Evolutionary conservation across 257 asterid species (phyloP).

Genomic region (Gentiana macrophylla): DNA sequence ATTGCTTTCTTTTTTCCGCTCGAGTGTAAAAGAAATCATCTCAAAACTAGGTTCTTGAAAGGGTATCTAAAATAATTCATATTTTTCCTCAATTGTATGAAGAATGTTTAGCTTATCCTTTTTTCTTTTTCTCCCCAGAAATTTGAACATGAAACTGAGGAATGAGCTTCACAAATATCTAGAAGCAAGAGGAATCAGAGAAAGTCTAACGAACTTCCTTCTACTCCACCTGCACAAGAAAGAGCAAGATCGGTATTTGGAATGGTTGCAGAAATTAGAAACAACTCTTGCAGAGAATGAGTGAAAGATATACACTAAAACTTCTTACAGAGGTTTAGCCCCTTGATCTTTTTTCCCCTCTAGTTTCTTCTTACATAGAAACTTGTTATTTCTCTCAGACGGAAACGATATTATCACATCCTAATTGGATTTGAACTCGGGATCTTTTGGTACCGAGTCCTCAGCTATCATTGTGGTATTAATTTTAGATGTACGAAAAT

Average conservation of each 20-base stretch:
- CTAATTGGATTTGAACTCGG: no score
- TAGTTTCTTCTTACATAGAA: no score
- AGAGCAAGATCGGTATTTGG: conserved; percentile 68
- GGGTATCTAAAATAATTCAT: no score
- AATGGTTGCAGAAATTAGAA: conserved; percentile 69
- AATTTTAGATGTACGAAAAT: no score
- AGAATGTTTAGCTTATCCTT: background rate
- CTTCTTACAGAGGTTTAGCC: background rate
- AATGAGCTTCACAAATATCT: conserved; percentile 58
- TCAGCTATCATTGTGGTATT: no score
- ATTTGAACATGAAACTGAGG: conserved; percentile 51
- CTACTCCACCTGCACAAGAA: conserved; percentile 58
- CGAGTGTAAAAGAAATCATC: no score
- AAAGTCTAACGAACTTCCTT: conserved; percentile 46
- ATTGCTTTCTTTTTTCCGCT: no score
- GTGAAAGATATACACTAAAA: conserved; percentile 6
- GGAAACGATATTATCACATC: no score
- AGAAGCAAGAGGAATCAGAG: conserved; percentile 54
- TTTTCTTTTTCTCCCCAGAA: conserved; percentile 25
- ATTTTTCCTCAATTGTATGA: no score
- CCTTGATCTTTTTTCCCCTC: background rate
- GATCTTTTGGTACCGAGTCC: no score
- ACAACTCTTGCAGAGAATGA: conserved; percentile 22
- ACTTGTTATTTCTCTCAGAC: no score
- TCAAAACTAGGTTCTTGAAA: no score